Evolutionary conservation across 306 rosid species (phyloP).

Genomic region (Vigna angularis): DNA sequence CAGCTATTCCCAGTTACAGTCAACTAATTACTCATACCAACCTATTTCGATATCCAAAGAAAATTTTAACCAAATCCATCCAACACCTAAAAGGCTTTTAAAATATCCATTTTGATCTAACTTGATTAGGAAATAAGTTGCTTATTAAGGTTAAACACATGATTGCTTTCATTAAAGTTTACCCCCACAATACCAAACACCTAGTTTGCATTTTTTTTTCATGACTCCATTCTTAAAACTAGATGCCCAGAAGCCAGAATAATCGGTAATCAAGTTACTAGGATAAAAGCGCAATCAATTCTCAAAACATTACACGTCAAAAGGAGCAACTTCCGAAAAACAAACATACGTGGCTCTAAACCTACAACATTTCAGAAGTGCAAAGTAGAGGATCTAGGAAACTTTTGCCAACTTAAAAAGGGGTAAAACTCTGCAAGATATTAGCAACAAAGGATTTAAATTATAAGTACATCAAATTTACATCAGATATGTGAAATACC

Average conservation of each 20-base stretch:
- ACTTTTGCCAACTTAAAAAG: constrained; percentile 28
- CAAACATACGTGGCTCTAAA: constrained; percentile 14
- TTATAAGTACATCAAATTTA: constrained; percentile 29
- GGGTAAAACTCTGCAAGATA: constrained; percentile 35
- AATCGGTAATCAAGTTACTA: background rate
- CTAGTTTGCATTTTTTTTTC: constrained; percentile 19
- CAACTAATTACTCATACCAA: constrained; percentile 8
- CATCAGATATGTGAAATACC: constrained; percentile 32
- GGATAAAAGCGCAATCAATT: background rate
- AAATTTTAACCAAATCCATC: constrained; percentile 29
- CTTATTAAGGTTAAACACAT: constrained; percentile 1
- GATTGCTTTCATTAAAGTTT: background rate
- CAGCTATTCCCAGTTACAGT: constrained; percentile 31
- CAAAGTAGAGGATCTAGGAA: constrained; percentile 33
- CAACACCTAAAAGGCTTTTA: background rate
- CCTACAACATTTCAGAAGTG: constrained; percentile 23
- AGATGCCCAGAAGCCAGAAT: constrained; percentile 29
- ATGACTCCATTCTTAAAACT: background rate
- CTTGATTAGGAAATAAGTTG: constrained; percentile 30
- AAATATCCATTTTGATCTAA: constrained; percentile 27
- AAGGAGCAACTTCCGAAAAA: constrained; percentile 19
- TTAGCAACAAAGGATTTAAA: constrained; percentile 37
- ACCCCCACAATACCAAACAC: constrained; percentile 16
- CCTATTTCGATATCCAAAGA: constrained; percentile 33
- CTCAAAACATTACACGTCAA: constrained; percentile 8